Evolutionary conservation across 768 basidiomycete genomes (phyloP), one percentile per base, ranked within the genome.

Genomic region (Agrocybe praecox): DNA sequence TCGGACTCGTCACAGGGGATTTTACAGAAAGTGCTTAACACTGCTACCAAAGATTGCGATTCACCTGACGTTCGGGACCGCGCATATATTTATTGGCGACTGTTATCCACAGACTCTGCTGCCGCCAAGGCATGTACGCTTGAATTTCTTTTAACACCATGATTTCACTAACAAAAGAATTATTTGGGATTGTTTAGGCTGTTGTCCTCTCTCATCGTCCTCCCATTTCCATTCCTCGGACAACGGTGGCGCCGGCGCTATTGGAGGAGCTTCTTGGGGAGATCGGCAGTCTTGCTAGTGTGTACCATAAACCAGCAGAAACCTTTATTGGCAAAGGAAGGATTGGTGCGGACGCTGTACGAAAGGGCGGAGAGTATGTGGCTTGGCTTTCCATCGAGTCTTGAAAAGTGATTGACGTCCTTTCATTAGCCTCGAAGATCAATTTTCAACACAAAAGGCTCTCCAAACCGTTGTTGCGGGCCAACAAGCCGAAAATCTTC

Each of bases 41-140:
- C 94, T 0, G 97, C 97, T 0, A 99, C 97, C 2, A 98, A 95
- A 67, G 94, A 95, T 63, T 97, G 95, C 63, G 97, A 99, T 65
- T 95, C 90, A 6, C 93, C 97, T 12, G 96, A 98, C 69, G 93
- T 99, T 15, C 83, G 97, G 42, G 97, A 99, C 70, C 82, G 96
- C 48, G 97, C 97, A 1, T 99, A 98, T 68, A 96, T 98, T 40
- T 98, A 98, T 67, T 99, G 97, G 97, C 81, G 97, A 58, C 67
- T 99, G 60, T 72, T 99, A 23, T 96, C 94, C 6, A 95, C 94
- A 54, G 96, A 99, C 71, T 93, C 96, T 1, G 92, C 86, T 2
- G 94, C 96, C 17, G 96, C 97, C 0, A 99, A 98, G 82, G 95
- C 92, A 59, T 48, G 76, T 43, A 29, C 9, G 4, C 26, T 29